Percentiles rank a stretch among this genome's conserved stretches.
Evolutionary conservation across 2,329 filamentous ascomycete genomes (phyloP).

Genomic region (Neopestalotiopsis sp.): DNA sequence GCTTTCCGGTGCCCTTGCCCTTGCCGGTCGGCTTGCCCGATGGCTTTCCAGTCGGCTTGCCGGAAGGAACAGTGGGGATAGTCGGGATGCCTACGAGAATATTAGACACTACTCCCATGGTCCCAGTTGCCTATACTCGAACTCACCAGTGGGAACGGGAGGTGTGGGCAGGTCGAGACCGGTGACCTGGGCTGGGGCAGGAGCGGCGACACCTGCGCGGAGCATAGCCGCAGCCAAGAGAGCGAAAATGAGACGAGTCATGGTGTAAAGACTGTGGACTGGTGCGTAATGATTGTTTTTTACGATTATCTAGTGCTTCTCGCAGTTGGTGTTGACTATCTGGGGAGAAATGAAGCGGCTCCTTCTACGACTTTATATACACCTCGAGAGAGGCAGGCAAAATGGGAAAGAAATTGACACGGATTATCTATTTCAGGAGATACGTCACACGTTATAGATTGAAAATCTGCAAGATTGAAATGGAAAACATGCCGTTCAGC

Average conservation of each 20-base stretch:
- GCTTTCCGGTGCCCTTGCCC: slow-evolving; percentile 9
- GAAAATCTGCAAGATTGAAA: neutral
- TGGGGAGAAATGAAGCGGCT: neutral
- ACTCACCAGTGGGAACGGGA: neutral
- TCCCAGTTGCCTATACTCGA: neutral
- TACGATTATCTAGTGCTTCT: neutral
- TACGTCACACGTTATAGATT: neutral
- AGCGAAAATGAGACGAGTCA: slow-evolving; percentile 19
- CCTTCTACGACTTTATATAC: slow-evolving; percentile 4
- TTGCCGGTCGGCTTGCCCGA: neutral
- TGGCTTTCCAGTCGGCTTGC: neutral
- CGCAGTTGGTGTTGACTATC: neutral
- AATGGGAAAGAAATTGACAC: neutral
- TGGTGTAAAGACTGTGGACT: neutral
- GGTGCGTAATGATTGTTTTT: neutral
- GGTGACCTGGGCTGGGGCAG: neutral
- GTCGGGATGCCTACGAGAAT: neutral
- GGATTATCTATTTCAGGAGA: neutral
- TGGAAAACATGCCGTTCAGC: neutral
- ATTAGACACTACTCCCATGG: neutral
- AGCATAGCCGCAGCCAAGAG: slow-evolving; percentile 19
- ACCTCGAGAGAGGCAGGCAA: neutral
- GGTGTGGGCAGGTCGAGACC: neutral
- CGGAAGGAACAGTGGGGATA: neutral
- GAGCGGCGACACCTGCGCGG: slow-evolving; percentile 4